phyloP scores from a whole-genome alignment of 2,329 filamentous ascomycete species.

The Fusarium xyrophilum region DNA sequence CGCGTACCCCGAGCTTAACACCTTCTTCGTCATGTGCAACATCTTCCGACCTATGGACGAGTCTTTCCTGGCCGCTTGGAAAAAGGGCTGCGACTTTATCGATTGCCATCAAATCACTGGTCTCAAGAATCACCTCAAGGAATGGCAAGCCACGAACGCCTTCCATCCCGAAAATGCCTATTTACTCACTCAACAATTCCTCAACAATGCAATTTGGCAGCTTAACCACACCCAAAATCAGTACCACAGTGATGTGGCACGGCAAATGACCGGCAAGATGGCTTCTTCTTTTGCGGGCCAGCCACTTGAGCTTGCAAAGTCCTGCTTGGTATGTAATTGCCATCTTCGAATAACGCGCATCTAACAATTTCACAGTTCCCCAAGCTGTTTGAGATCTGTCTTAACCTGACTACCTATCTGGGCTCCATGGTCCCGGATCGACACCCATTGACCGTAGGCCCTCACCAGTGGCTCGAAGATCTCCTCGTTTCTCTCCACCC shows the following conservation, averaged over 20 bases:
- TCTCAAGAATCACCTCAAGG: conserved; percentile 68
- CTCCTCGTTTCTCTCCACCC: conserved; percentile 71
- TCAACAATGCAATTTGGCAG: conserved; percentile 70
- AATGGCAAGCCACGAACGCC: conserved; percentile 50
- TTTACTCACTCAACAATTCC: conserved; percentile 67
- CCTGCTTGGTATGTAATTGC: conserved; percentile 68
- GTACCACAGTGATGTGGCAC: background rate
- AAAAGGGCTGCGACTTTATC: conserved; percentile 66
- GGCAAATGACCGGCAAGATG: conserved; percentile 62
- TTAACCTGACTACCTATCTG: conserved; percentile 75
- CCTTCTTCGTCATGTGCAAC: conserved; percentile 66
- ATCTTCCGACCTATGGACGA: conserved; percentile 73
- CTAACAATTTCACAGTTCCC: conserved; percentile 63
- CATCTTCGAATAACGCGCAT: background rate
- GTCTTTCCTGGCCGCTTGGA: conserved; percentile 69
- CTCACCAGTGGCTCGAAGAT: conserved; percentile 75
- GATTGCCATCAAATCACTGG: conserved; percentile 62
- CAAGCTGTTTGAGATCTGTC: conserved; percentile 80
- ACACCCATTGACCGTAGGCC: conserved; percentile 69
- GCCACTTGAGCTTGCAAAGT: conserved; percentile 76
- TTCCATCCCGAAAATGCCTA: conserved; percentile 63
- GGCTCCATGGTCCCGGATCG: conserved; percentile 66
- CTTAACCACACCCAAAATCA: conserved; percentile 51
- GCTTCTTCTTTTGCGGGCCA: conserved; percentile 74
- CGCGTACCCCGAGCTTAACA: conserved; percentile 58